Evolutionary conservation across 2,329 filamentous ascomycete species (phyloP), one percentile per base, ranked within the genome.

Genomic region (Ophiocordyceps robertsii): DNA sequence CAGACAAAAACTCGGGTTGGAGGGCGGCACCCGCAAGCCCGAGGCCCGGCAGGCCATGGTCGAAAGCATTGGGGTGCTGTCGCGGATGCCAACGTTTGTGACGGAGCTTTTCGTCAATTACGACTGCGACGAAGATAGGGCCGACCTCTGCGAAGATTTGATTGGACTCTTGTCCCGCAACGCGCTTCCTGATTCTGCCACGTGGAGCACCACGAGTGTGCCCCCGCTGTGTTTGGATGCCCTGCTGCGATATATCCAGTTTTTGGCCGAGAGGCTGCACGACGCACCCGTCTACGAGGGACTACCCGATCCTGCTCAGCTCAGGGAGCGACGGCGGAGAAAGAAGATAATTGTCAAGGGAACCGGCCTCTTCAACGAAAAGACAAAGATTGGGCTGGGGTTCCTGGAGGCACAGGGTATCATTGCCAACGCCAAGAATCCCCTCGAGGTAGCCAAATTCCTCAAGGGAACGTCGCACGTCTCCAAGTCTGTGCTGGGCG

Each of bases 21-120:
- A 96, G 62, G 90, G 92, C 2, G 89, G 90, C 9, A 78, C 85
- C 31, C 76, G 92, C 47, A 95, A 93, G 58, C 92, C 92, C 4
- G 93, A 98, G 62, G 89, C 92, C 29, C 77, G 92, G 51, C 92
- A 98, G 67, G 89, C 92, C 29, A 98, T 98, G 92, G 87, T 98
- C 5, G 92, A 98, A 64, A 94, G 85, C 52, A 82, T 98, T 37
- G 89, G 90, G 31, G 88, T 90, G 43, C 69, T 98, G 46, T 85
- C 88, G 32, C 77, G 93, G 36, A 95, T 98, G 69, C 88, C 92
- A 1, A 89, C 81, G 36, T 98, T 93, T 57, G 88, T 96, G 78
- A 80, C 84, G 11, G 93, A 98, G 60, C 72, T 98, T 8, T 98
- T 95, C 58, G 80, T 96, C 62, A 98, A 98, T 61, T 98, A 96